Evolutionary conservation across 768 basidiomycete species (phyloP).

Genomic region (Cantharellus cinnabarinus): DNA sequence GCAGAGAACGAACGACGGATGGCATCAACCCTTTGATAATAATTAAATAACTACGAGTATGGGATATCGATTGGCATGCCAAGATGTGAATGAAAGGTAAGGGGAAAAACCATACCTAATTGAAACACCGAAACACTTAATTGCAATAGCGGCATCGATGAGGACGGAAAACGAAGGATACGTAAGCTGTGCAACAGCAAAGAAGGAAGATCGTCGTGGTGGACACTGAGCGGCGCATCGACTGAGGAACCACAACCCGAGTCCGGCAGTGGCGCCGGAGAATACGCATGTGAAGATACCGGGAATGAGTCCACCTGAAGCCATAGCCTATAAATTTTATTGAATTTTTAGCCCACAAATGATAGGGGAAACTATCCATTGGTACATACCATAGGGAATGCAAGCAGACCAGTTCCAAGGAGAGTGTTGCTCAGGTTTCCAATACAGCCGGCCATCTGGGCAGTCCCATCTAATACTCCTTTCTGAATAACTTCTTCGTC

Average conservation of each 20-base stretch:
- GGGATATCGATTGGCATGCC: neutral
- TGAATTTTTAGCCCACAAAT: neutral
- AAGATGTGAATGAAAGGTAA: neutral
- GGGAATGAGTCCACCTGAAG: conserved; percentile 74
- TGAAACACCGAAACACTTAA: conserved; percentile 93
- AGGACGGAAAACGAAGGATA: conserved; percentile 74
- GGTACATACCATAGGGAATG: conserved; percentile 52
- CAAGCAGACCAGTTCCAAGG: conserved; percentile 83
- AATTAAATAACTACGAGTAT: conserved; percentile 47
- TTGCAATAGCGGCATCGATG: conserved; percentile 87
- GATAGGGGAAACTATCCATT: neutral
- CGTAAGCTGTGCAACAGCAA: conserved; percentile 63
- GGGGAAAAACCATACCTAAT: conserved; percentile 38
- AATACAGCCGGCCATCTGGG: conserved; percentile 43
- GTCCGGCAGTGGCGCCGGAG: conserved; percentile 53
- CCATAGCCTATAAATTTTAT: conserved; percentile 45
- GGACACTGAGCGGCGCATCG: conserved; percentile 59
- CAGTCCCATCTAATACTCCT: conserved; percentile 34
- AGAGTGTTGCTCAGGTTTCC: conserved; percentile 80
- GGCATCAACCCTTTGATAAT: conserved; percentile 90
- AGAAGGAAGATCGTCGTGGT: conserved; percentile 53
- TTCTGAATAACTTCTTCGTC: too few species aligned
- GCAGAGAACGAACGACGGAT: conserved; percentile 65
- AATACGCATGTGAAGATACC: conserved; percentile 75
- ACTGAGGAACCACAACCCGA: conserved; percentile 79